Conservation (phyloP, 805 yeast genomes). For the Suhomyces sp. region DNA sequence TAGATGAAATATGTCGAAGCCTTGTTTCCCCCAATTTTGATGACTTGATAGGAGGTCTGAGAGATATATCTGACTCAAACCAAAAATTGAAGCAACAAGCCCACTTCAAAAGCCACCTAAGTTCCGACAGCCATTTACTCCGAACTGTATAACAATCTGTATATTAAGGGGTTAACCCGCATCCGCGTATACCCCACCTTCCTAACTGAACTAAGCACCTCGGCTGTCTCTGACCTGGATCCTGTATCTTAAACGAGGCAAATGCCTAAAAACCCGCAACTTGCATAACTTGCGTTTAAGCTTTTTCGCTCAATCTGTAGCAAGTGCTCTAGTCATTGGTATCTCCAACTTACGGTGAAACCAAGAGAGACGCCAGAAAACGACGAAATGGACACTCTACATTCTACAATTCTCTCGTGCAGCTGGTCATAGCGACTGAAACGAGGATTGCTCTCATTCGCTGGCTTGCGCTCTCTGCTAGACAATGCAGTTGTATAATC, state of each 20-base stretch:
- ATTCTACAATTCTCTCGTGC: too few species aligned
- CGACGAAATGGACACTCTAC: neutral
- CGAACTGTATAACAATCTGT: neutral
- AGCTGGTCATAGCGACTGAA: neutral
- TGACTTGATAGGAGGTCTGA: neutral
- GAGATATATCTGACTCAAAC: neutral
- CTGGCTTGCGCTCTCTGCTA: neutral
- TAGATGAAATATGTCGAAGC: neutral
- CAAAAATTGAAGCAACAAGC: neutral
- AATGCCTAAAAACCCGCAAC: neutral
- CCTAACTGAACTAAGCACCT: neutral
- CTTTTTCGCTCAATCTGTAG: neutral
- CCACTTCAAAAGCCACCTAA: neutral
- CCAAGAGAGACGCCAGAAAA: neutral
- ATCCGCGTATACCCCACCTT: neutral
- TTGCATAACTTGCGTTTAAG: neutral
- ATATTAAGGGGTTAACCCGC: neutral
- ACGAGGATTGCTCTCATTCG: neutral
- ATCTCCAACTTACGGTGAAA: neutral
- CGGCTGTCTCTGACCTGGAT: neutral
- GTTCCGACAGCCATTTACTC: neutral
- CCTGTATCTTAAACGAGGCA: neutral
- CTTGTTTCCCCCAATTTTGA: neutral
- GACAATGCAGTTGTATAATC: neutral
- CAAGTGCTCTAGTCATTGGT: neutral